phyloP scores from a whole-genome alignment of 495 filamentous ascomycete genomes.

The Penicillium egyptiacum region DNA sequence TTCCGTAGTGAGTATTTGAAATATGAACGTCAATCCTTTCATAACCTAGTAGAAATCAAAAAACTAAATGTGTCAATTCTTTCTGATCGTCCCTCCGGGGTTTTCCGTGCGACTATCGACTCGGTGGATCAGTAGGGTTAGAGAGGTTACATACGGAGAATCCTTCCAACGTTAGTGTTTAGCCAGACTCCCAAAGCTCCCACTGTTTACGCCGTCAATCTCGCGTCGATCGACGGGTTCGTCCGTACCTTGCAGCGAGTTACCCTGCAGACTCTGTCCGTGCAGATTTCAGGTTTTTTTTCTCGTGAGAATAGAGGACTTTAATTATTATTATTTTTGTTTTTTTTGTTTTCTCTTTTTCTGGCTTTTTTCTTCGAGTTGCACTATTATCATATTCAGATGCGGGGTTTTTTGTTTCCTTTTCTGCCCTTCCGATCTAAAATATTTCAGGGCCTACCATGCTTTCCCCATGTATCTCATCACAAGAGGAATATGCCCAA shows the following conservation, averaged over 20 bases:
- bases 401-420: background rate
- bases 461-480: conserved; percentile 13
- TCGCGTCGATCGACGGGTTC: conserved; percentile 31
- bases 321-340: background rate
- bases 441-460: conserved; percentile 17
- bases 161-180: background rate
- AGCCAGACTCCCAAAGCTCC: background rate
- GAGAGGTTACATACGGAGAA: background rate
- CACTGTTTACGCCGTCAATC: conserved; percentile 1
- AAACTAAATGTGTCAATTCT: background rate
- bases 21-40: background rate
- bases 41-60: background rate
- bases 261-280: conserved; percentile 30
- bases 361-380: background rate
- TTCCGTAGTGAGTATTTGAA: background rate
- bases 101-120: conserved; percentile 3
- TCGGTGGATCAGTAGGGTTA: background rate
- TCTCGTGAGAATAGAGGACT: background rate
- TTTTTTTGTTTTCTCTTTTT: background rate
- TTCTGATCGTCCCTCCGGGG: conserved; percentile 4
- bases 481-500: conserved; percentile 6
- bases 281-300: conserved; percentile 18
- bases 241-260: conserved; percentile 36
- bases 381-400: background rate
- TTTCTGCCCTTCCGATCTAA: background rate